Evolutionary conservation across 192 early-diverging fungal species (phyloP).

Genomic region (Borealophlyctis nickersoniae): DNA sequence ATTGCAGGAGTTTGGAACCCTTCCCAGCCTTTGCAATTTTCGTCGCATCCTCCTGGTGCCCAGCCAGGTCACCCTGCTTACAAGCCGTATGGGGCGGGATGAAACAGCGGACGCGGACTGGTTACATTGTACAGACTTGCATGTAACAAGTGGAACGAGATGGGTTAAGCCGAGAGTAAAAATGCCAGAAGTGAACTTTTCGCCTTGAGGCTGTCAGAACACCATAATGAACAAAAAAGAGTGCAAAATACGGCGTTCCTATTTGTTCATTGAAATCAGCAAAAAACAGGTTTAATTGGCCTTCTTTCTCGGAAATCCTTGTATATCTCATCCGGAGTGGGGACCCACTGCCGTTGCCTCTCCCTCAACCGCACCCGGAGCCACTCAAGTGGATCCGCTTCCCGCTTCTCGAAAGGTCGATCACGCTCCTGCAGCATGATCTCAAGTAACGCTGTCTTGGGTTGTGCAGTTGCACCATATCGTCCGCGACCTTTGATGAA

Average conservation of each 20-base stretch:
- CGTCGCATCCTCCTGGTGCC: not conserved
- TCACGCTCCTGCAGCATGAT: slow-evolving; percentile 47
- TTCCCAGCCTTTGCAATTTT: not conserved
- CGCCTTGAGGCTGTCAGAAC: too few species aligned
- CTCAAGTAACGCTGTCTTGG: slow-evolving; percentile 30
- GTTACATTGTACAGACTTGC: too few species aligned
- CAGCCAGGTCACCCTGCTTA: too few species aligned
- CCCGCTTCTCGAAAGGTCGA: slow-evolving; percentile 21
- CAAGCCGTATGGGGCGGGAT: too few species aligned
- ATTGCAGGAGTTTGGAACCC: slow-evolving; percentile 21
- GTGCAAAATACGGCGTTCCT: not conserved
- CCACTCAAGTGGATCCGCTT: slow-evolving; percentile 44
- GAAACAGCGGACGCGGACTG: too few species aligned
- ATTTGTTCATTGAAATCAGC: slow-evolving; percentile 12
- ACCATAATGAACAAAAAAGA: too few species aligned
- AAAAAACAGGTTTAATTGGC: slow-evolving; percentile 34
- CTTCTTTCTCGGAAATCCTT: slow-evolving; percentile 5
- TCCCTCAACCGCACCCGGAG: slow-evolving; percentile 34
- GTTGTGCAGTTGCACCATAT: slow-evolving; percentile 49
- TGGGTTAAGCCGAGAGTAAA: too few species aligned
- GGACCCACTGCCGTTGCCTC: slow-evolving; percentile 11
- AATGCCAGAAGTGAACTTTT: too few species aligned
- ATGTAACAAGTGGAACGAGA: too few species aligned
- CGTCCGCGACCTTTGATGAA: slow-evolving; percentile 45
- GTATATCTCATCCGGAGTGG: slow-evolving; percentile 33